Evolutionary conservation across 192 early-diverging fungal genomes (phyloP).

Genomic region (Tieghemiomyces parasiticus): DNA sequence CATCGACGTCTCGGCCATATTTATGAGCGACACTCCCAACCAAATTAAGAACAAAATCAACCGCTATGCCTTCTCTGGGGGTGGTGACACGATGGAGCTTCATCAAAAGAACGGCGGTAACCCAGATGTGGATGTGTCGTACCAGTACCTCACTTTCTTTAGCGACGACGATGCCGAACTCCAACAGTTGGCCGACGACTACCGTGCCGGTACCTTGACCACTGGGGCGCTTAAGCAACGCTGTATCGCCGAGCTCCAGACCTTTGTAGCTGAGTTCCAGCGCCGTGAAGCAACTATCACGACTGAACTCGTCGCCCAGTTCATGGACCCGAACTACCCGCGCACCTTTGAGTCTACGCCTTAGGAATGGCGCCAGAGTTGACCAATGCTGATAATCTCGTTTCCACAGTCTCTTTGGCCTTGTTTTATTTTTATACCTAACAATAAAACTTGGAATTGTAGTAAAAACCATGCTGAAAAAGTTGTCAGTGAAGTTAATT

Average conservation of each 20-base stretch:
- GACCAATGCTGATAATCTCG: too few relatives aligned
- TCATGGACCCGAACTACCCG: slow-evolving; percentile 41
- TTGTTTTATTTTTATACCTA: too few relatives aligned
- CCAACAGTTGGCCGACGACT: slow-evolving; percentile 42
- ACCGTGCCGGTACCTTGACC: slow-evolving; percentile 68
- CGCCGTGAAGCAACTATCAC: slow-evolving; percentile 45
- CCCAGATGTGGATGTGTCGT: slow-evolving; percentile 89
- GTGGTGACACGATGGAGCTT: slow-evolving; percentile 69
- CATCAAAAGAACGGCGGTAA: slow-evolving; percentile 73
- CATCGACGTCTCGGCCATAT: slow-evolving; percentile 74
- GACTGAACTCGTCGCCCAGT: slow-evolving; percentile 40
- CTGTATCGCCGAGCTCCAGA: slow-evolving; percentile 73
- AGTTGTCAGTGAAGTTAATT: too few relatives aligned
- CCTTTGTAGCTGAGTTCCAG: slow-evolving; percentile 67
- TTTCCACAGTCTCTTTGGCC: too few relatives aligned
- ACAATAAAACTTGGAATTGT: too few relatives aligned
- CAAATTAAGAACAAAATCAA: slow-evolving; percentile 99
- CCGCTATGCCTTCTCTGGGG: slow-evolving; percentile 86
- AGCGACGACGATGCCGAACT: slow-evolving; percentile 89
- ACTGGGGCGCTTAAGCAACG: slow-evolving; percentile 80
- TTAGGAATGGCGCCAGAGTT: too few relatives aligned
- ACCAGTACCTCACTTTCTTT: slow-evolving; percentile 90
- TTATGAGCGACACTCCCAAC: slow-evolving; percentile 74
- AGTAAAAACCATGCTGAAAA: too few relatives aligned
- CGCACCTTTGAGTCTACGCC: slow-evolving; percentile 17